Base-by-base conservation (phyloP, 2,329 filamentous ascomycete genomes). In the Torrubiella hemipterigena region DNA sequence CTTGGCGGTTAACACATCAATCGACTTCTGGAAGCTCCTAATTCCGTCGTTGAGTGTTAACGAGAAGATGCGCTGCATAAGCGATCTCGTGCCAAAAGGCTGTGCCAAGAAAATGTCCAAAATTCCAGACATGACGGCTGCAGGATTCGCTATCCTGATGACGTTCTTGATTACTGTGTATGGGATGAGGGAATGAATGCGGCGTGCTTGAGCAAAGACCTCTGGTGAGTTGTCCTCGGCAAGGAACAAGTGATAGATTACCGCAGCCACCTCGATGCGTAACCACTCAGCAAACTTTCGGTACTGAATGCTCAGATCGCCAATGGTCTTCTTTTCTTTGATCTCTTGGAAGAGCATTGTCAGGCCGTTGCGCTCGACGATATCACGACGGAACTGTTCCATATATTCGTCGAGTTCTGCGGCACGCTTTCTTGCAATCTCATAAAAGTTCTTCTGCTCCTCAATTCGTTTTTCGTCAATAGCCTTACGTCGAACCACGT, bases 271-370 rank as follows among this genome's bases (percentile, higher is more conserved):
- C 59, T 98, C 91, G 48, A 98, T 98, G 23, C 91, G 79, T 30
- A 96, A 64, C 91, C 91, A 98, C 55, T 98, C 91, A 13, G 89
- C 89, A 51, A 98, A 96, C 53, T 96, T 98, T 49, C 91, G 83
- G 54, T 96, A 96, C 52, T 96, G 87, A 9, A 93, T 79, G 48
- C 84, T 93, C 32, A 98, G 69, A 43, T 95, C 85, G 40, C 75
- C 71, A 32, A 98, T 89, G 4, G 73, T 85, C 37, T 83, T 69
- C 61, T 96, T 96, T 34, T 86, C 78, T 46, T 81, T 82, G 54
- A 98, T 93, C 52, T 96, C 91, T 35, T 81, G 71, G 56, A 98
- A 96, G 1, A 98, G 69, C 52, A 82, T 89, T 0, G 89, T 93
- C 24, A 98, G 69, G 7, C 91, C 91, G 52, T 95, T 85, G 37